Percentiles rank a stretch among this genome's conserved stretches.
Conservation (phyloP, 1,284 basidiomycete genomes). For the Ceratobasidium sp. region DNA sequence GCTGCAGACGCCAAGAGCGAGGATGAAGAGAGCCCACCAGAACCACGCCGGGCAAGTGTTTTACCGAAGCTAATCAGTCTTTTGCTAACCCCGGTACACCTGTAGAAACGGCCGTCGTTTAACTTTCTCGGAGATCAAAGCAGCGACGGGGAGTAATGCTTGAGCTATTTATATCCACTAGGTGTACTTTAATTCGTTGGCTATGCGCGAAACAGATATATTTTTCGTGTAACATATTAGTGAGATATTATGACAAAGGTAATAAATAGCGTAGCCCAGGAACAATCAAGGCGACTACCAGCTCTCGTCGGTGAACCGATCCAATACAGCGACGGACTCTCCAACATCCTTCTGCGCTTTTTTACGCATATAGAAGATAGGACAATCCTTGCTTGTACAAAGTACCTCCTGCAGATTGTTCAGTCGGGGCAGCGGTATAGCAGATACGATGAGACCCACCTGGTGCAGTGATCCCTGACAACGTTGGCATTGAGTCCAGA, state of each 20-base stretch:
- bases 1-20: slow-evolving; percentile 56
- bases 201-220: background rate
- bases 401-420: slow-evolving; percentile 78
- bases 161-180: slow-evolving; percentile 17
- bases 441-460: slow-evolving; percentile 56
- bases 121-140: slow-evolving; percentile 73
- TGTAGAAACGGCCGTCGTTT: slow-evolving; percentile 60
- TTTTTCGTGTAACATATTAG: slow-evolving; percentile 10
- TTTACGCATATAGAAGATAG: slow-evolving; percentile 97
- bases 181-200: slow-evolving; percentile 18
- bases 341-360: slow-evolving; percentile 96
- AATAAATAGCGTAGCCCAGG: slow-evolving; percentile 4
- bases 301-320: slow-evolving; percentile 77
- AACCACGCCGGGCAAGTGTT: slow-evolving; percentile 53
- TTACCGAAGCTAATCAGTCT: background rate
- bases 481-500: slow-evolving; percentile 97
- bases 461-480: slow-evolving; percentile 96
- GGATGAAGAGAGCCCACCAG: slow-evolving; percentile 51
- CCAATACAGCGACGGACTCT: slow-evolving; percentile 75
- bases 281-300: slow-evolving; percentile 57
- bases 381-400: slow-evolving; percentile 96
- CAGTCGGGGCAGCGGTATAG: background rate
- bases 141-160: slow-evolving; percentile 52
- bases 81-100: slow-evolving; percentile 56
- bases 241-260: background rate